phyloP scores from a whole-genome alignment of 2,329 filamentous ascomycete genomes.

The Xylaria sp. region DNA sequence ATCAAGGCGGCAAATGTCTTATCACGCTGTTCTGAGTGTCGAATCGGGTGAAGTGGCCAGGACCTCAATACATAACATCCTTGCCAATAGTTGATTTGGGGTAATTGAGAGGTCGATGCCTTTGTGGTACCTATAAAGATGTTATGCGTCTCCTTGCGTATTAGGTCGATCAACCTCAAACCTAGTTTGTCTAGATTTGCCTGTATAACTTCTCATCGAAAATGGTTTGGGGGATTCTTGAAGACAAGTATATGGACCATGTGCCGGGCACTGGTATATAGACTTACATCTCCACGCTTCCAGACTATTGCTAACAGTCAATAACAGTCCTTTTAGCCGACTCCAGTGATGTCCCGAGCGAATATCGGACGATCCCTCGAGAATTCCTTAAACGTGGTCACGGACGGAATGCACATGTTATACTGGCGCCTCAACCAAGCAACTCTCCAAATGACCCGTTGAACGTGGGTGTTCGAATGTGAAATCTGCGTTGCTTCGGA shows the following conservation, averaged over 20 bases:
- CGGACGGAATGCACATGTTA: slow-evolving; percentile 49
- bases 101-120: slow-evolving; percentile 1
- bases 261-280: slow-evolving; percentile 59
- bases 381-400: slow-evolving; percentile 54
- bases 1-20: slow-evolving; percentile 17
- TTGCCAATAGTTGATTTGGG: slow-evolving; percentile 19
- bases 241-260: slow-evolving; percentile 55
- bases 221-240: slow-evolving; percentile 61
- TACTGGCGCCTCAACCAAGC: slow-evolving; percentile 57
- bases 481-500: background rate
- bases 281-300: background rate
- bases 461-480: slow-evolving; percentile 50
- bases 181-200: background rate
- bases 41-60: slow-evolving; percentile 1
- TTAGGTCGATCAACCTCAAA: background rate
- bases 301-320: slow-evolving; percentile 31
- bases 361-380: slow-evolving; percentile 55
- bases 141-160: slow-evolving; percentile 3
- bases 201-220: slow-evolving; percentile 26
- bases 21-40: background rate
- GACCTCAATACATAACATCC: slow-evolving; percentile 17
- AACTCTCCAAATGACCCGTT: slow-evolving; percentile 61
- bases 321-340: slow-evolving; percentile 57
- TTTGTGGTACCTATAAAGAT: slow-evolving; percentile 17
- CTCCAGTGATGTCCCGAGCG: slow-evolving; percentile 56